Conservation (phyloP, 2,329 filamentous ascomycete species). For the Stagonosporopsis vannaccii region DNA sequence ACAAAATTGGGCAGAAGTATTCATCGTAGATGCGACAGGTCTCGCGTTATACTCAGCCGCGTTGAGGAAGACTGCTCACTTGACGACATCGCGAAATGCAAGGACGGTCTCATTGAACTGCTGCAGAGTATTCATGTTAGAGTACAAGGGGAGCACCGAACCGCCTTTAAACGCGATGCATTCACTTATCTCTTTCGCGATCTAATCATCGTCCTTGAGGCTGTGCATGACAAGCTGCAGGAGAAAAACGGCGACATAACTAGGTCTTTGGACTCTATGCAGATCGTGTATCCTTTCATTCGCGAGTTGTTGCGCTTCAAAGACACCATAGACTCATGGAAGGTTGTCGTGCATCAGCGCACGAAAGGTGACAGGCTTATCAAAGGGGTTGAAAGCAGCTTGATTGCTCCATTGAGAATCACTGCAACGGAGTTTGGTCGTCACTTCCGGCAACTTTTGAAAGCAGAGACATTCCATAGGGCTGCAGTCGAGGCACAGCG, state of each 20-base stretch:
- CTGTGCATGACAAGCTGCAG: conserved; percentile 26
- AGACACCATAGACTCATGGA: conserved; percentile 32
- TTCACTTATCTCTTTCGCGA: conserved; percentile 37
- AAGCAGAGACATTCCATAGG: conserved; percentile 9
- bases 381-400: conserved; percentile 27
- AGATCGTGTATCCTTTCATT: conserved; percentile 26
- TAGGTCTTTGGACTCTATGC: conserved; percentile 25
- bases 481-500: conserved; percentile 11
- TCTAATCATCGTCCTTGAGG: conserved; percentile 25
- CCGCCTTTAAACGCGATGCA: conserved; percentile 36
- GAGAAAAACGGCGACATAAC: conserved; percentile 7
- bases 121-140: conserved; percentile 10
- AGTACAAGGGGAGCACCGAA: conserved; percentile 10
- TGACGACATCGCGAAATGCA: conserved; percentile 17
- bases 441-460: conserved; percentile 16
- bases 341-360: conserved; percentile 22
- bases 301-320: conserved; percentile 34
- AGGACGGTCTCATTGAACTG: conserved; percentile 10
- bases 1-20: conserved; percentile 27
- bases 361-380: conserved; percentile 31
- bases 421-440: conserved; percentile 13
- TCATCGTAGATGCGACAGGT: conserved; percentile 19
- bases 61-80: conserved; percentile 1
- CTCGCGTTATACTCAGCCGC: conserved; percentile 6
- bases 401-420: conserved; percentile 39